Evolutionary conservation across 1,139 yeast species (phyloP), one percentile per base, ranked within the genome.

Genomic region (Blastobotrys capitulatus): DNA sequence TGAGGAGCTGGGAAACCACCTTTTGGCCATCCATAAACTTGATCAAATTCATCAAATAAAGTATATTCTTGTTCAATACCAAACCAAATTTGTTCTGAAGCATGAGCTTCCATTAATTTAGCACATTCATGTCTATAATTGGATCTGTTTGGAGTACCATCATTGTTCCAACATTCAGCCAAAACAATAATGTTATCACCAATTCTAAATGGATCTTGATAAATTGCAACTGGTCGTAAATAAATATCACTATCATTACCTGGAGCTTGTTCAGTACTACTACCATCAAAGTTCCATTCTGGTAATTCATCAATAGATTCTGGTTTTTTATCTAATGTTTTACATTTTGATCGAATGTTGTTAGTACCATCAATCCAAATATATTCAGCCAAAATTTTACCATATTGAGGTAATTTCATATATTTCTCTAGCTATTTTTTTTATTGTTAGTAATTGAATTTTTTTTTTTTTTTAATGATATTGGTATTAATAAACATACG

Each of bases 1-100:
- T 92, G 98, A 59, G 98, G 98, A 60, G 96, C 98, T 69, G 98
- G 98, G 92, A 80, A 92, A 56, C 98, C 98, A 64, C 97, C 97
- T 78, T 86, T 82, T 73, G 98, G 98, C 98, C 98, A 92, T 61
- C 96, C 97, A 73, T 89, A 92, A 54, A 86, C 92, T 64, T 85
- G 76, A 71, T 87, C 96, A 65, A 71, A 84, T 72, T 86, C 85
- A 72, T 92, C 98, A 67, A 92, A 86, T 69, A 92, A 76, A 59
- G 98, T 92, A 78, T 92, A 92, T 74, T 92, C 98, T 78, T 92
- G 98, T 77, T 92, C 98, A 66, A 92, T 80, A 72, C 98, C 98
- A 65, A 92, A 92, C 98, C 98, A 92, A 64, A 89, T 83, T 61
- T 79, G 79, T 71, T 87, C 89, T 57, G 77, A 79, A 64, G 80